Evolutionary conservation across 2,329 filamentous ascomycete species (phyloP), one percentile per base, ranked within the genome.

Genomic region (Aspergillus texensis): DNA sequence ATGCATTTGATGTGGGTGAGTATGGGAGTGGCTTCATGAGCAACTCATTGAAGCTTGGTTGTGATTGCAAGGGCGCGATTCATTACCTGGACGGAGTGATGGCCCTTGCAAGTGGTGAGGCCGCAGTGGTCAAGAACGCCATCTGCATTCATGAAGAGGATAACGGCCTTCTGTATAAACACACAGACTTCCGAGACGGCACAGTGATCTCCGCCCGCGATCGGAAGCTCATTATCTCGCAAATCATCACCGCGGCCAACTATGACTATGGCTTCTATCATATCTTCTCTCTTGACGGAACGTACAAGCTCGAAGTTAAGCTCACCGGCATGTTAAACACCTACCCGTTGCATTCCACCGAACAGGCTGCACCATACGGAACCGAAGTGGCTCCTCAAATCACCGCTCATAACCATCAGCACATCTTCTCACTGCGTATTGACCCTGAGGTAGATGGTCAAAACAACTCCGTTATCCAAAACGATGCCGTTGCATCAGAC

Each of bases 341-440:
- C 0, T 96, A 96, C 72, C 83, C 88, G 36, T 90, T 96, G 83
- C 52, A 55, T 11, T 86, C 88, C 0, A 90, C 87, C 57, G 93
- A 96, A 78, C 90, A 94, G 64, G 89, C 91, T 2, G 83, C 90
- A 21, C 92, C 91, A 59, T 96, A 91, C 90, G 93, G 93, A 63
- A 96, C 93, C 0, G 89, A 96, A 77, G 93, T 97, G 6, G 94
- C 94, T 70, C 91, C 91, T 0, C 88, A 91, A 53, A 92, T 96
- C 74, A 95, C 95, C 72, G 93, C 93, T 1, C 93, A 96, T 81
- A 96, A 96, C 81, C 93, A 97, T 78, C 93, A 97, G 78, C 93
- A 97, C 78, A 85, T 97, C 36, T 97, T 97, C 86, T 96, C 92
- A 72, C 82, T 97, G 57, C 91, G 93, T 50, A 82, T 96, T 57